phyloP scores from a whole-genome alignment of 2,329 filamentous ascomycete genomes.

The Verruconis gallopava region DNA sequence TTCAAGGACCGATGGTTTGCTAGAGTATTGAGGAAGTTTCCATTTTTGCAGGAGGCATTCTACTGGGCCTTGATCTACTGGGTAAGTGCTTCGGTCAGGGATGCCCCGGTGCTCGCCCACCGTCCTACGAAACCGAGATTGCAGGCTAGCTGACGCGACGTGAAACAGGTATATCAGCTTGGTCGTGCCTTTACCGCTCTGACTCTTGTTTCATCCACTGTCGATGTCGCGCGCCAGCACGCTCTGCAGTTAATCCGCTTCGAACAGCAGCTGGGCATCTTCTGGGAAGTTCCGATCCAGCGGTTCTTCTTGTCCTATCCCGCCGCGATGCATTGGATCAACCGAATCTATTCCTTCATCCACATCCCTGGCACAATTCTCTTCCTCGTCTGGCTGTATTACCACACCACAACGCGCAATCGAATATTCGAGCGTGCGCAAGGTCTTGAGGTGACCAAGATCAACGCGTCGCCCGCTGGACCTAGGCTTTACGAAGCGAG shows the following conservation, averaged over 20 bases:
- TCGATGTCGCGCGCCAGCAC: constrained; percentile 54
- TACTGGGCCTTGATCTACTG: constrained; percentile 69
- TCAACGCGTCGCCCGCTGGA: constrained; percentile 36
- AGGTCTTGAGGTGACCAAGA: neutral
- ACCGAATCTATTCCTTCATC: constrained; percentile 63
- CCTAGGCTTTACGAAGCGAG: constrained; percentile 42
- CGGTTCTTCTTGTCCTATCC: constrained; percentile 41
- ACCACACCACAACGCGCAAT: constrained; percentile 46
- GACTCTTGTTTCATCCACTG: constrained; percentile 53
- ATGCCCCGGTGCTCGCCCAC: too few species aligned
- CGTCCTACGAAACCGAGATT: too few species aligned
- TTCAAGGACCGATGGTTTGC: constrained; percentile 50
- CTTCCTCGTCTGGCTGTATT: constrained; percentile 55
- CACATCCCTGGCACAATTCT: constrained; percentile 66
- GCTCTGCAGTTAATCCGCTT: constrained; percentile 53
- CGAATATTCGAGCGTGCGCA: neutral
- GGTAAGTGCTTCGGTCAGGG: constrained; percentile 42
- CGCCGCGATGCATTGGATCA: constrained; percentile 52
- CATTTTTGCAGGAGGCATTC: constrained; percentile 63
- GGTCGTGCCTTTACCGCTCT: constrained; percentile 60
- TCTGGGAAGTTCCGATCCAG: constrained; percentile 52
- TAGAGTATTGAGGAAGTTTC: constrained; percentile 51
- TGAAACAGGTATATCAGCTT: constrained; percentile 54
- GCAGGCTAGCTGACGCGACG: neutral
- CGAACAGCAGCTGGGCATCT: constrained; percentile 52